phyloP scores from a whole-genome alignment of 345 rosid genomes.

The Gossypium sturtianum region DNA sequence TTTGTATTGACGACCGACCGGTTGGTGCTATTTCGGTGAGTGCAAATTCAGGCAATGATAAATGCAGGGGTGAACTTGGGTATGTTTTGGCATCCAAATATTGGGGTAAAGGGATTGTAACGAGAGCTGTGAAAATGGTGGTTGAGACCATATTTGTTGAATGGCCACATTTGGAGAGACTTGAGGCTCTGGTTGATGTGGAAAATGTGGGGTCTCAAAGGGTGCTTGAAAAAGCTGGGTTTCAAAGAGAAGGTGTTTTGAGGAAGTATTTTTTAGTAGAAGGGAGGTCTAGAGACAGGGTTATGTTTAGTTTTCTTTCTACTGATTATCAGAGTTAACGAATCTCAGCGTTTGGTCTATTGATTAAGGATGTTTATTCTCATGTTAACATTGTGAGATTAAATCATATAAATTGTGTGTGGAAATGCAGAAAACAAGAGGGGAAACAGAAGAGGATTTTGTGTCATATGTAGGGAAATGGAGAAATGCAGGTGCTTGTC shows the following conservation, averaged over 20 bases:
- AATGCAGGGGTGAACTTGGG: slow-evolving; percentile 48
- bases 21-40: slow-evolving; percentile 50
- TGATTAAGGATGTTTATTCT: too few species aligned
- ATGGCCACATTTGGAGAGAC: slow-evolving; percentile 47
- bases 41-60: slow-evolving; percentile 29
- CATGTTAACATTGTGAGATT: too few species aligned
- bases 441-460: slow-evolving; percentile 59
- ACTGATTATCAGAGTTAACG: slow-evolving; percentile 29
- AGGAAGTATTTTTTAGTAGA: slow-evolving; percentile 38
- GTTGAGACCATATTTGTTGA: slow-evolving; percentile 39
- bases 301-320: slow-evolving; percentile 54
- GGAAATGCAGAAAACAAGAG: slow-evolving; percentile 46
- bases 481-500: slow-evolving; percentile 68
- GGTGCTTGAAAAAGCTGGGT: slow-evolving; percentile 66
- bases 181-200: slow-evolving; percentile 57
- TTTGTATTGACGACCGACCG: slow-evolving; percentile 45
- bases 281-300: slow-evolving; percentile 51
- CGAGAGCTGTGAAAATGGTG: slow-evolving; percentile 46
- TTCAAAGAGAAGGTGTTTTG: slow-evolving; percentile 53
- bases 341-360: too few species aligned
- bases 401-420: too few species aligned
- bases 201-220: slow-evolving; percentile 53
- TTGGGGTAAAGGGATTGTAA: slow-evolving; percentile 60
- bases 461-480: slow-evolving; percentile 64
- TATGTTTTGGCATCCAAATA: slow-evolving; percentile 39